Base-by-base conservation (phyloP, 2,329 filamentous ascomycete genomes). In the Hymenoscyphus infarciens region DNA sequence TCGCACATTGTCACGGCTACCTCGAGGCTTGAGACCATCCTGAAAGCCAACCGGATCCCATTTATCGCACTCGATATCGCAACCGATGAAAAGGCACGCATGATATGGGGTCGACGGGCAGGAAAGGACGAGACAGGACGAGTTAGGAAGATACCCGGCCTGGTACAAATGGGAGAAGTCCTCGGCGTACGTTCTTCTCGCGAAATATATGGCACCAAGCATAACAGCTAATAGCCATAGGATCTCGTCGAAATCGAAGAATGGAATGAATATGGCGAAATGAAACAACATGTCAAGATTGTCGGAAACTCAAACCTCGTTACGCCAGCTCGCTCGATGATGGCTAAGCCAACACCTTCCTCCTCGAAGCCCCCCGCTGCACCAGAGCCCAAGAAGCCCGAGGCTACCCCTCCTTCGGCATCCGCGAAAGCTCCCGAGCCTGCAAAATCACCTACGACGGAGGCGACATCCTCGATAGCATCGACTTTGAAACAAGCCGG, bases 201-300 rank as follows among this genome's bases (percentile, higher is more conserved):
- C 33, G 58, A 29, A 33, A n/a, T 10, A n/a, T 10, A 42, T 19
- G 39, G n/a, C 10, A 13, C 19, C 2, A 16, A 27, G 56, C 16
- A 33, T 49, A 38, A 16, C 11, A 56, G 53, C 67, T 73, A 57
- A 72, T 60, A 16, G 52, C 55, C 19, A 49, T 68, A 97, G 93
- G 95, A 97, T 75, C 83, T 97, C 57, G 89, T 94, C 67, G 89
- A 98, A 77, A 87, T 98, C 67, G 95, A 99, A 78, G 95, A 99
- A 75, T 98, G 94, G 95, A 99, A 99, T 80, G 95, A 99, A 76
- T 97, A 96, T 77, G 92, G 92, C 77, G 94, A 98, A 78, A 84
- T 99, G 65, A 92, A 92, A 76, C 86, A 94, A 77, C 89, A 94
- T 71, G 86, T 98, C 70, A 87, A 82, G 64, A 84, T 89, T 69